Conservation (phyloP, 176 grass and related monocot species). For the Calamus simplicifolius region DNA sequence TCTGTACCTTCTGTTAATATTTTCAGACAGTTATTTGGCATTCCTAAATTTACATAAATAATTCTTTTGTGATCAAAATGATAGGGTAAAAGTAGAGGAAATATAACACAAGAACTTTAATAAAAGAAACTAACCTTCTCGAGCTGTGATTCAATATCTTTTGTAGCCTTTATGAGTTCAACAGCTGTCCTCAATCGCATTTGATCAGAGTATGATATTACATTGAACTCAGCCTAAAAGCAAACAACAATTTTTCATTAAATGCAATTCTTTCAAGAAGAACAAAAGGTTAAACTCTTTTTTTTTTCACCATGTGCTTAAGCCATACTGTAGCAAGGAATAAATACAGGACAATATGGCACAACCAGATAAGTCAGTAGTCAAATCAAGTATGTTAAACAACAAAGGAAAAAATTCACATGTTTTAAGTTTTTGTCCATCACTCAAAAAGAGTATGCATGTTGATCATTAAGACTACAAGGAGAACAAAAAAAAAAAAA, state of each 20-base stretch:
- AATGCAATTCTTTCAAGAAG: neutral
- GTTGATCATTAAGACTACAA: too few relatives aligned
- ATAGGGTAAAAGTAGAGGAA: neutral
- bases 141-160: constrained; percentile 84
- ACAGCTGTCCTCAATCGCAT: constrained; percentile 92
- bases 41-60: neutral
- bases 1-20: too few relatives aligned
- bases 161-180: constrained; percentile 78
- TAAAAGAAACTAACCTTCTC: constrained; percentile 36
- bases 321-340: neutral
- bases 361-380: too few relatives aligned
- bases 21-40: too few relatives aligned
- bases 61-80: neutral
- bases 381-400: too few relatives aligned
- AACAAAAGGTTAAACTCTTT: neutral
- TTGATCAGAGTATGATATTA: constrained; percentile 75
- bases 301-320: neutral
- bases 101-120: neutral
- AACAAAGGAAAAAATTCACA: too few relatives aligned
- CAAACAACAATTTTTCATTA: too few relatives aligned
- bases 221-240: constrained; percentile 83
- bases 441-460: too few relatives aligned
- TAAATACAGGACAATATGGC: too few relatives aligned
- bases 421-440: too few relatives aligned
- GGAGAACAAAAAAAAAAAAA: too few relatives aligned